Evolutionary conservation across 192 early-diverging fungal genomes (phyloP).

Genomic region (Rhizophagus prolifer): DNA sequence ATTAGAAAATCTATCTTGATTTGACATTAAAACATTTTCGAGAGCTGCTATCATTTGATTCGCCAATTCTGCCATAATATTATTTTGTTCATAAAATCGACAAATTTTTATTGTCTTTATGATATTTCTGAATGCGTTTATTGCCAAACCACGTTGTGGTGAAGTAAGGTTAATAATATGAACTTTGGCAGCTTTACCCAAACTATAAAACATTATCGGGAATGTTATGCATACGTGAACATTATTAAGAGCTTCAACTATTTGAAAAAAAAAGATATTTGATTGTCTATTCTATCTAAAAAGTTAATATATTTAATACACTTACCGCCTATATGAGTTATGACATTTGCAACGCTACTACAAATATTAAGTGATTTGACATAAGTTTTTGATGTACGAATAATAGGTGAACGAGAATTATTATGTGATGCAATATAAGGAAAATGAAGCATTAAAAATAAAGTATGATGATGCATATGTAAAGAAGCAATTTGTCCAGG

Average conservation of each 20-base stretch:
- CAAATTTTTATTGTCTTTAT: conserved; percentile 15
- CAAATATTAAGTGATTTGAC: conserved; percentile 15
- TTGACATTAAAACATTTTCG: conserved; percentile 1
- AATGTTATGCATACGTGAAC: conserved; percentile 23
- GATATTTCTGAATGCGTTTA: conserved; percentile 18
- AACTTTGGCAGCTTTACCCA: conserved; percentile 25
- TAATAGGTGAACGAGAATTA: neutral
- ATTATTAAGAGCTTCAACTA: conserved; percentile 26
- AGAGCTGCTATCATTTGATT: conserved; percentile 20
- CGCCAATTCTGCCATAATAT: conserved; percentile 21
- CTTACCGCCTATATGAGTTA: conserved; percentile 26
- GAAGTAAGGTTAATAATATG: conserved; percentile 18
- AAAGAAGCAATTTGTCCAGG: conserved; percentile 20
- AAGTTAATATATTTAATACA: no score
- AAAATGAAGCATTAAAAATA: conserved; percentile 22
- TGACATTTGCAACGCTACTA: conserved; percentile 5
- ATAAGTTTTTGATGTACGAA: conserved; percentile 2
- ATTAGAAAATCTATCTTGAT: conserved; percentile 16
- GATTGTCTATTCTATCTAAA: no score
- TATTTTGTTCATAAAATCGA: conserved; percentile 18
- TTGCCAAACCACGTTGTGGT: conserved; percentile 7
- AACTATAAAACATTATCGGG: conserved; percentile 26
- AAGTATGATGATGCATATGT: conserved; percentile 25
- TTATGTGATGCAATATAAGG: conserved; percentile 22
- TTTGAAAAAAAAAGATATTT: no score